A percentile compares a stretch with the other conserved stretches of the same genome.
Conservation (phyloP, 2,329 filamentous ascomycete species). For the Coniochaeta pulveracea region DNA sequence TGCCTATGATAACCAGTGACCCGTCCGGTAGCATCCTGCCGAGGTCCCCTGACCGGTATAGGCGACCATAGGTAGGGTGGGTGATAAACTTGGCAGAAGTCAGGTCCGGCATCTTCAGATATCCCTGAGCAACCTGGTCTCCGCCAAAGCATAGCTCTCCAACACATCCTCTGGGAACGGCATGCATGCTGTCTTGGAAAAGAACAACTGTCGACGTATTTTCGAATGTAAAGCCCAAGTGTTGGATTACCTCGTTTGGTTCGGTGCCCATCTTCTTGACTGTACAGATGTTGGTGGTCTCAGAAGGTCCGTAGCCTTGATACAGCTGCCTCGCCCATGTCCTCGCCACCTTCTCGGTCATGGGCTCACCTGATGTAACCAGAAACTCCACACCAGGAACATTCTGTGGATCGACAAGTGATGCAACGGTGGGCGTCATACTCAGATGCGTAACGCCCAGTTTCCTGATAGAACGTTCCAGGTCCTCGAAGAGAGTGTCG, state of each 20-base stretch:
- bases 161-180: conserved; percentile 58
- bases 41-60: conserved; percentile 77
- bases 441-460: conserved; percentile 68
- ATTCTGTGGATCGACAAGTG: conserved; percentile 55
- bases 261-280: conserved; percentile 54
- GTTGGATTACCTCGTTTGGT: conserved; percentile 50
- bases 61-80: conserved; percentile 55
- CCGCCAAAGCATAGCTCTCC: conserved; percentile 85
- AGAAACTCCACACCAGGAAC: conserved; percentile 65
- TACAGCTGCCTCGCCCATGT: conserved; percentile 62
- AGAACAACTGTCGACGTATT: conserved; percentile 70
- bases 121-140: conserved; percentile 67
- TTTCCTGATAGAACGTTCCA: conserved; percentile 54
- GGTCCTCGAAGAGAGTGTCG: conserved; percentile 60
- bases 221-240: conserved; percentile 62
- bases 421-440: conserved; percentile 75
- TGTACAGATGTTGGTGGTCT: conserved; percentile 82
- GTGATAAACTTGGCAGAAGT: conserved; percentile 57
- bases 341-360: conserved; percentile 60
- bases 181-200: conserved; percentile 26
- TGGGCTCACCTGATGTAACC: conserved; percentile 69
- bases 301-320: conserved; percentile 76
- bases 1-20: conserved; percentile 60
- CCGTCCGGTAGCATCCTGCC: conserved; percentile 70
- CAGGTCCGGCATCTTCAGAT: conserved; percentile 53